Conservation (phyloP, 208 protist genomes). For the Trypanosoma melophagium region DNA sequence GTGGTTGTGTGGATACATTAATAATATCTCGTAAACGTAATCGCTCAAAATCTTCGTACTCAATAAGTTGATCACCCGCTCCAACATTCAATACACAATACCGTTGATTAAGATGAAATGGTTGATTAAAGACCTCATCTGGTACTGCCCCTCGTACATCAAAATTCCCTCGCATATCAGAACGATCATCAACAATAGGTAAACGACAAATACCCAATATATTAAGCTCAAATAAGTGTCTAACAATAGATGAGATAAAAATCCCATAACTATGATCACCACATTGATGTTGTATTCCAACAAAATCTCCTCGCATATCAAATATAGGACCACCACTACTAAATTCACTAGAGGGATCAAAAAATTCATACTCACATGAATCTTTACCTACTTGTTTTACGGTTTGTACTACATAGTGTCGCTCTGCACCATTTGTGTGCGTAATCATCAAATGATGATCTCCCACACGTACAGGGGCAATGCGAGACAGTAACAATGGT, state of each 20-base stretch:
- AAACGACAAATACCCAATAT: constrained; percentile 69
- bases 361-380: constrained; percentile 70
- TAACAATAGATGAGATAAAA: constrained; percentile 65
- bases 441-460: constrained; percentile 84
- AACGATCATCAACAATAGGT: constrained; percentile 46
- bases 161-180: constrained; percentile 1
- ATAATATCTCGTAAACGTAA: constrained; percentile 17
- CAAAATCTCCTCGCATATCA: constrained; percentile 75
- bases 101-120: constrained; percentile 34
- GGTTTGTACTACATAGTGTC: constrained; percentile 60
- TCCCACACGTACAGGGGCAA: constrained; percentile 48
- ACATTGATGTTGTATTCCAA: constrained; percentile 80
- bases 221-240: constrained; percentile 64
- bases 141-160: constrained; percentile 10
- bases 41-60: constrained; percentile 38
- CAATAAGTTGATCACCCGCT: constrained; percentile 33
- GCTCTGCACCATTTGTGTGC: constrained; percentile 46
- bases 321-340: constrained; percentile 85
- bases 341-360: constrained; percentile 31
- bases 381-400: constrained; percentile 62
- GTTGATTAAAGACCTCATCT: constrained; percentile 32
- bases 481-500: constrained; percentile 67
- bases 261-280: constrained; percentile 49
- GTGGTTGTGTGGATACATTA: constrained; percentile 21
- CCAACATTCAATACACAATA: constrained; percentile 35